phyloP scores from a whole-genome alignment of 169 alveolate species.

The Eimeria praecox region DNA sequence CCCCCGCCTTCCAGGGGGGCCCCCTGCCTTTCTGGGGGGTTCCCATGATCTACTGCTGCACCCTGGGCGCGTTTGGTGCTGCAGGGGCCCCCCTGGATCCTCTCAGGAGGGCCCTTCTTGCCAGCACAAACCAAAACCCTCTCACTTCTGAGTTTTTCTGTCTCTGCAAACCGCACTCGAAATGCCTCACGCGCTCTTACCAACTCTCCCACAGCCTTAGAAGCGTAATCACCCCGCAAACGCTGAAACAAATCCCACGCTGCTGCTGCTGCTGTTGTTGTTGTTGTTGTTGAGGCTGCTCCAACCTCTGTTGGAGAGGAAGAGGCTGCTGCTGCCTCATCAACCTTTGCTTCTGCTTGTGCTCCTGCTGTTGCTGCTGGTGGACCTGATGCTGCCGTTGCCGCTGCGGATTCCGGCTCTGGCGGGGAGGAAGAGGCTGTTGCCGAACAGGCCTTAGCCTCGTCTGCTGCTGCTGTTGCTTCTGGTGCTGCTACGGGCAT shows the following conservation, averaged over 20 bases:
- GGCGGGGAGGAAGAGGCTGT: neutral
- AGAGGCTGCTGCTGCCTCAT: slow-evolving; percentile 2
- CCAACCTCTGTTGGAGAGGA: neutral
- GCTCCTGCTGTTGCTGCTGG: slow-evolving; percentile 9
- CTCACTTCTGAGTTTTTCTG: slow-evolving; percentile 24
- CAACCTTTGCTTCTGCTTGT: neutral
- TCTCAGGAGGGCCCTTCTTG: neutral
- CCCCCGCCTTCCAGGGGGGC: neutral
- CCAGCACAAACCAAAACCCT: slow-evolving; percentile 2
- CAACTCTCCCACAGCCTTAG: slow-evolving; percentile 61
- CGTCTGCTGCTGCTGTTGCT: too few species aligned
- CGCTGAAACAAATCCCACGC: slow-evolving; percentile 55
- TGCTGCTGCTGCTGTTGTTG: slow-evolving; percentile 61
- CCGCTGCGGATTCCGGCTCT: neutral
- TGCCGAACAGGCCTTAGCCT: neutral
- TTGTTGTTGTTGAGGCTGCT: neutral
- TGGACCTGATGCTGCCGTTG: slow-evolving; percentile 14
- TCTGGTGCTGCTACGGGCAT: neutral
- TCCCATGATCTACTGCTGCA: neutral
- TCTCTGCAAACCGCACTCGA: neutral
- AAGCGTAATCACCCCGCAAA: slow-evolving; percentile 24
- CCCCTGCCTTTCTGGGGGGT: neutral
- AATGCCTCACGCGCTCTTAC: slow-evolving; percentile 9
- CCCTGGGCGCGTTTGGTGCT: slow-evolving; percentile 4
- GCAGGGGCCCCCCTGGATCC: neutral